phyloP scores from a whole-genome alignment of 805 yeast species.

The Jamesozyma spencerorum region DNA sequence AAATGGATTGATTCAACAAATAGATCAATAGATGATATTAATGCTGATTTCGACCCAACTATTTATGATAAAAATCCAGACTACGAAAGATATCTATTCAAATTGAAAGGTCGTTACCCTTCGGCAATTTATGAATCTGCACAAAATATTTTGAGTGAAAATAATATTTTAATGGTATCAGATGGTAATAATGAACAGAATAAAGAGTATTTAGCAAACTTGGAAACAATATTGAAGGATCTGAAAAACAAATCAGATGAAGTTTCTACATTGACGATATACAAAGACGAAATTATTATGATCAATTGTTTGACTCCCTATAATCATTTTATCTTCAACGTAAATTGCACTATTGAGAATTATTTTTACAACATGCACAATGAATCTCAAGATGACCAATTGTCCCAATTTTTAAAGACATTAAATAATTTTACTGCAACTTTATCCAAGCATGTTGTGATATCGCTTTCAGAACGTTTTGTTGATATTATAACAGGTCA shows the following conservation, averaged over 20 bases:
- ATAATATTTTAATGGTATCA: slow-evolving; percentile 15
- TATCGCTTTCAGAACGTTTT: slow-evolving; percentile 30
- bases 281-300: slow-evolving; percentile 25
- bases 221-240: slow-evolving; percentile 67
- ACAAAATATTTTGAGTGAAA: slow-evolving; percentile 24
- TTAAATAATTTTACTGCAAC: slow-evolving; percentile 35
- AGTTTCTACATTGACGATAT: slow-evolving; percentile 42
- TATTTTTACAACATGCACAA: slow-evolving; percentile 19
- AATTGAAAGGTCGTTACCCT: slow-evolving; percentile 43
- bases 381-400: slow-evolving; percentile 15
- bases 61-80: background rate
- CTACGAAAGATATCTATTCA: slow-evolving; percentile 34
- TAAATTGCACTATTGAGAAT: slow-evolving; percentile 23
- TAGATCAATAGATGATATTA: slow-evolving; percentile 25
- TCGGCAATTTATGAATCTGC: slow-evolving; percentile 42
- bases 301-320: slow-evolving; percentile 27
- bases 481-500: slow-evolving; percentile 31
- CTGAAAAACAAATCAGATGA: slow-evolving; percentile 53
- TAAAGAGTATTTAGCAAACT: slow-evolving; percentile 53
- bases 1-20: slow-evolving; percentile 25
- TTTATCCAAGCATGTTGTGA: slow-evolving; percentile 31
- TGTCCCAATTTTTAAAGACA: slow-evolving; percentile 27
- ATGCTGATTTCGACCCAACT: slow-evolving; percentile 34
- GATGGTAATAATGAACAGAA: slow-evolving; percentile 22
- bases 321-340: slow-evolving; percentile 24